phyloP scores from a whole-genome alignment of 78 protist genomes.

The Dictyostelium brefeldianum region DNA sequence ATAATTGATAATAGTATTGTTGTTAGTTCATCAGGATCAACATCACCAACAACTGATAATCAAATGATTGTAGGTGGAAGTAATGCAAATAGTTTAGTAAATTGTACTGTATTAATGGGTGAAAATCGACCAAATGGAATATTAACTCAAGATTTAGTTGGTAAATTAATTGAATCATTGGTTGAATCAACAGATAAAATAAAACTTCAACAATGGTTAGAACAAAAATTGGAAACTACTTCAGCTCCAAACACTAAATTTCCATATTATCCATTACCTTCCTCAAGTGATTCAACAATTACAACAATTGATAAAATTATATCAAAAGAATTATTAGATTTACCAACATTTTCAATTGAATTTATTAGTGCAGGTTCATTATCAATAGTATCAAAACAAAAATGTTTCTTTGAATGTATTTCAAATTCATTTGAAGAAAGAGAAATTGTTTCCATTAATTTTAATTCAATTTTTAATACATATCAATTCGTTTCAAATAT shows the following conservation, averaged over 20 bases:
- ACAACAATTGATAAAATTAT: background rate
- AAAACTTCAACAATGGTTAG: conserved; percentile 53
- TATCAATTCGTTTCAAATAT: conserved; percentile 64
- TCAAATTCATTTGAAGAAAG: conserved; percentile 59
- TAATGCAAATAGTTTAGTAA: background rate
- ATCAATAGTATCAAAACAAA: conserved; percentile 45
- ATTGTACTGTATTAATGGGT: background rate
- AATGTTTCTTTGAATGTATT: conserved; percentile 61
- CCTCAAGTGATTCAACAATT: background rate
- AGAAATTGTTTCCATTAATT: conserved; percentile 67
- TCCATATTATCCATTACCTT: conserved; percentile 14
- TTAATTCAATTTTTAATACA: conserved; percentile 50
- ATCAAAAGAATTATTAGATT: conserved; percentile 27
- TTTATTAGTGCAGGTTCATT: conserved; percentile 12
- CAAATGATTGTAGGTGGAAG: conserved; percentile 16
- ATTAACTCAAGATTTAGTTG: conserved; percentile 24
- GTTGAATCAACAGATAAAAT: conserved; percentile 7
- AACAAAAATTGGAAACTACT: conserved; percentile 34
- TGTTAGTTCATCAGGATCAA: background rate
- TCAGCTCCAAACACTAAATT: conserved; percentile 23
- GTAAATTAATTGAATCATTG: conserved; percentile 51
- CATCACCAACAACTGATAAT: background rate
- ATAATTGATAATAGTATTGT: background rate
- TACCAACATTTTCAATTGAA: conserved; percentile 62
- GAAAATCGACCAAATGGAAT: conserved; percentile 26